Conservation (phyloP, 176 grass and related monocot genomes). For the Chloris gayana region DNA sequence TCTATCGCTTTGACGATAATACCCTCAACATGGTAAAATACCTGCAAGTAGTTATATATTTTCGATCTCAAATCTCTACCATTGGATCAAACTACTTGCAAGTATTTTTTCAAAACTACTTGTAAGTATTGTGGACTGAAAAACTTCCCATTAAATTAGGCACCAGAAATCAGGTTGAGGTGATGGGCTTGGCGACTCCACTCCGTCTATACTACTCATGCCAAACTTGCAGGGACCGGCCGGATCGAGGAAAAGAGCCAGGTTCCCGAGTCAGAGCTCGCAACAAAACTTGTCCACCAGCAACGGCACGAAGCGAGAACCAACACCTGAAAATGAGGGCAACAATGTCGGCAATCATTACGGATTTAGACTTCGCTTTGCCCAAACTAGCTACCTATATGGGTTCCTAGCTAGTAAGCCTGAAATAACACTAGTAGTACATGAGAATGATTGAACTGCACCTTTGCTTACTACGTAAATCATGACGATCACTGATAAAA, state of each 20-base stretch:
- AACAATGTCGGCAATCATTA: conserved; percentile 12
- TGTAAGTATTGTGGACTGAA: too few species aligned
- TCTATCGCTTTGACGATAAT: too few species aligned
- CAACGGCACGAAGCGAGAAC: neutral
- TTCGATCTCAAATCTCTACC: too few species aligned
- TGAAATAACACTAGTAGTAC: neutral
- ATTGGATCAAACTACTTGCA: too few species aligned
- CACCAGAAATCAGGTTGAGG: conserved; percentile 36
- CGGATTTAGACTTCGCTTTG: neutral
- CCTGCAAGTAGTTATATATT: too few species aligned
- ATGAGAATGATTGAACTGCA: neutral
- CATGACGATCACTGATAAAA: too few species aligned
- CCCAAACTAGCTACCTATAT: neutral
- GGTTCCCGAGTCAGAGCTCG: neutral
- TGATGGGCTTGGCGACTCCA: conserved; percentile 4
- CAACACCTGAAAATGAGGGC: conserved; percentile 11
- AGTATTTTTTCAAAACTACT: too few species aligned
- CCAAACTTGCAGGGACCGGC: conserved; percentile 20
- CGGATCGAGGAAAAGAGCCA: neutral
- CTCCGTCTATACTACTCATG: neutral
- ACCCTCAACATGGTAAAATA: too few species aligned
- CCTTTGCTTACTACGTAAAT: too few species aligned
- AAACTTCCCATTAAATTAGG: too few species aligned
- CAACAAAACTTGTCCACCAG: neutral
- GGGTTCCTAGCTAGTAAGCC: neutral